These are phyloP conservation scores for Coprinopsis cinerea DNA, from an alignment of 768 basidiomycete species.

Conservation along the genomic window DNA sequence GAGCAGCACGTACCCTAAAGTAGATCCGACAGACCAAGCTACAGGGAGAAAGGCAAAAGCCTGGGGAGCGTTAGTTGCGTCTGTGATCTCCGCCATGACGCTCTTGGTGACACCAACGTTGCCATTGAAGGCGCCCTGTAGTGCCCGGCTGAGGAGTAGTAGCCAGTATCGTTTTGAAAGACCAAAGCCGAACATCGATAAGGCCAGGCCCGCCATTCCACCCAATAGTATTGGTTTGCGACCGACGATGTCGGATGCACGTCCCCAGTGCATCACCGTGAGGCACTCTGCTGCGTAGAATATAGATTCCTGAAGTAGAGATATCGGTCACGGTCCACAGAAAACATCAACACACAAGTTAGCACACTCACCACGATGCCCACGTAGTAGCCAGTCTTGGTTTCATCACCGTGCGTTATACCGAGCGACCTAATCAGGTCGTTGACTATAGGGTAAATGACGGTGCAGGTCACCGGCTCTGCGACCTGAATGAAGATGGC, in stretches of 20 bases:
- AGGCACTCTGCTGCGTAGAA: constrained; percentile 29
- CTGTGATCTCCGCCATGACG: constrained; percentile 69
- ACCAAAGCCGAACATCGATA: constrained; percentile 29
- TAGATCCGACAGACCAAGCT: constrained; percentile 34
- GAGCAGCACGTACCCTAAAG: constrained; percentile 21
- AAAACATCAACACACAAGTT: too few relatives aligned
- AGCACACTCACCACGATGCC: constrained; percentile 52
- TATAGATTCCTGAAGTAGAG: constrained; percentile 25
- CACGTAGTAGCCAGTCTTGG: constrained; percentile 68
- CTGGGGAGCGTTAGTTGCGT: constrained; percentile 59
- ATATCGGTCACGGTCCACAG: too few relatives aligned
- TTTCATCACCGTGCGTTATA: constrained; percentile 64
- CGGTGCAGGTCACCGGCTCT: constrained; percentile 26
- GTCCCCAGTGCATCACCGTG: constrained; percentile 30
- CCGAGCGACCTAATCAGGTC: constrained; percentile 63
- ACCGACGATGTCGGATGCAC: constrained; percentile 29
- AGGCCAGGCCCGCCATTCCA: constrained; percentile 26
- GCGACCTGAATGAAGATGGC: constrained; percentile 29
- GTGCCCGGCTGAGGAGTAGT: constrained; percentile 19
- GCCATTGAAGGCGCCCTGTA: constrained; percentile 28
- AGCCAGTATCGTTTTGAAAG: constrained; percentile 25
- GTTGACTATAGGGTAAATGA: background rate
- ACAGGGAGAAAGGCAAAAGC: constrained; percentile 61
- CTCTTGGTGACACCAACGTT: constrained; percentile 55
- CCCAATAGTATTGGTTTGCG: constrained; percentile 28